Base-by-base conservation (phyloP, 768 basidiomycete genomes). In the Lactarius pseudohatsudake region DNA sequence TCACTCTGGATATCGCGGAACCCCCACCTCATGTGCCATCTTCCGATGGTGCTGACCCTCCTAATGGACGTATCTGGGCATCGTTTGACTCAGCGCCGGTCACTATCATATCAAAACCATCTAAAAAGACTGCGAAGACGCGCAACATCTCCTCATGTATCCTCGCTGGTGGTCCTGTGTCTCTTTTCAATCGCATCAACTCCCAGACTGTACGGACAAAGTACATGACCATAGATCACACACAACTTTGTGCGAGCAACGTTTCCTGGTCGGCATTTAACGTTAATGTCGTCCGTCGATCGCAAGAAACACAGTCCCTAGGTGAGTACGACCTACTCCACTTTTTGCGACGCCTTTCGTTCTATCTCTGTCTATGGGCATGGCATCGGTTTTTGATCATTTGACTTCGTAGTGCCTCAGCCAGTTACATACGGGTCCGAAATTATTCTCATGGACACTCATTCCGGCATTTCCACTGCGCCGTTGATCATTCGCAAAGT, bases 131-230 rank as follows among this genome's bases (percentile, higher is more conserved):
- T 11, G 92, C 92, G 65, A 96, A 96, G 80, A 94, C 94, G 72
- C 89, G 94, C 79, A 89, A 92, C 80, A 90, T 91, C 74, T 90
- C 88, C 54, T 93, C 89, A 26, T 96, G 94, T 79, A 94, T 97
- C 76, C 84, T 94, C 62, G 90, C 89, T 34, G 90, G 91, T 57
- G 91, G 92, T 26, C 90, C 93, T 41, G 92, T 98, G 59, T 92
- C 93, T 61, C 84, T 98, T 57, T 96, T 95, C 84, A 94, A 95
- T 76, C 90, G 95, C 73, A 94, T 98, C 83, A 95, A 96, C 78
- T 92, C 92, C 16, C 95, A 98, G 79, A 94, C 95, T 45, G 94
- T 96, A 66, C 89, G 95, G 74, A 97, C 95, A 64, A 96, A 96
- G 81, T 98, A 96, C 77, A 94, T 98, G 92, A 92, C 91, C 62